Base-by-base conservation (phyloP, 192 early-diverging fungal species). In the Podila epicladia region DNA sequence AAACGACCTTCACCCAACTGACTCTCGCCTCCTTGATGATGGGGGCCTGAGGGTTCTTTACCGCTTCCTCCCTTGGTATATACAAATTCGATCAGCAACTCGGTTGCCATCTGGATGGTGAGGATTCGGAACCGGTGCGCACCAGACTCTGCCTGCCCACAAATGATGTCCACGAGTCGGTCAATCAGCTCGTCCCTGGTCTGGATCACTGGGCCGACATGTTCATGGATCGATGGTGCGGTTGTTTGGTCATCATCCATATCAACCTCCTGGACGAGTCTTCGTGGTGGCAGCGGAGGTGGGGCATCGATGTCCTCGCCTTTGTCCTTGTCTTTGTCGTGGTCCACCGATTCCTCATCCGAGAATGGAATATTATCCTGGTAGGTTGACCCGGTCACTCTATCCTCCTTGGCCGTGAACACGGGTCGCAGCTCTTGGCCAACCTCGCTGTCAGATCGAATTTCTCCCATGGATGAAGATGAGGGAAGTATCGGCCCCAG, bases 11-110 rank as follows among this genome's bases (percentile, higher is more conserved):
- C 75, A 9, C 75, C 75, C 17, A 76, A 57, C 5, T 69, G 71
- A 63, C 33, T 70, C 41, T 75, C 31, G 69, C 64, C 29, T 59
- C 60, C 65, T 63, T 45, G 62, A 15, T 65, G 50, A 32, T 62
- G 55, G 19, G 28, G 20, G 7, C 58, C 67, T 33, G 45, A 58
- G 26, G 58, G 49, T 4, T 68, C 67, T 58, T 61, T 20, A 41
- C 38, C 65, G 48, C 4, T 5, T 20, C 69, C 74, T n/a, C 77
- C 77, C 31, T 79, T 75, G 32, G 73, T 73, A 59, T 75, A 72
- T 8, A 84, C 74, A 72, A 84, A 71, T 20, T 84, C 83, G 22
- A 84, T 65, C 59, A 84, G 58, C 11, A 84, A 60, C 38, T 84
- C 83, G 9, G 67, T 38, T 9, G 83, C 83, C 77, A 84, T 76